Evolutionary conservation across 768 basidiomycete species (phyloP), one percentile per base, ranked within the genome.

Genomic region (Imleria badia): DNA sequence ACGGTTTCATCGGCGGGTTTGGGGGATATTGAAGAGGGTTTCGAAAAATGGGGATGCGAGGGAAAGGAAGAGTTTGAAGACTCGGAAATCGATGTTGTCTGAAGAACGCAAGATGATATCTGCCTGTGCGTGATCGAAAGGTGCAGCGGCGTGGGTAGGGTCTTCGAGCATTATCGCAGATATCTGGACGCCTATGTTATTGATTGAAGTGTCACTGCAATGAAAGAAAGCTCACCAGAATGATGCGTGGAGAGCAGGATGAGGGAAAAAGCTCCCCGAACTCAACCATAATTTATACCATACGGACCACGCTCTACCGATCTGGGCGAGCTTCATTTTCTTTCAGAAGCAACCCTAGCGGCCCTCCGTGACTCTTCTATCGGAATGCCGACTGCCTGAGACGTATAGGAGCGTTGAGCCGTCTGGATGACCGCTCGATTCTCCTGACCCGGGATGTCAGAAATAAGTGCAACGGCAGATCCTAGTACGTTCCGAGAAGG

Each of bases 21-120:
- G 66, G 6, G 69, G 67, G 5, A 73, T 56, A 22, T 58, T 34
- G 42, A 75, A 70, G 58, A 75, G 26, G 26, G 26, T 26, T 26
- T 26, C 26, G 26, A 26, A 26, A 26, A 26, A 62, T 0, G 69
- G 62, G 19, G 74, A 75, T 2, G 71, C 63, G 12, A 71, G 62
- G 15, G 67, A 26, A 3, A 26, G 26, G 26, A 26, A 26, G 26
- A 26, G 26, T 26, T 26, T 26, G 26, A 26, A 26, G 6, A 26
- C 26, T 26, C 26, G 26, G 26, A 26, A 26, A 26, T 26, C 26
- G 26, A 26, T 26, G 26, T 26, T 26, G 26, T 26, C 26, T 26
- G 26, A 26, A 4, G 26, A 26, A 26, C 26, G 26, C 26, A 26
- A 26, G 26, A 26, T 26, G 26, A 26, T 26, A 26, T 26, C 26